Evolutionary conservation across 1,284 basidiomycete genomes (phyloP), one percentile per base, ranked within the genome.

Genomic region (Omphalotus olearius): DNA sequence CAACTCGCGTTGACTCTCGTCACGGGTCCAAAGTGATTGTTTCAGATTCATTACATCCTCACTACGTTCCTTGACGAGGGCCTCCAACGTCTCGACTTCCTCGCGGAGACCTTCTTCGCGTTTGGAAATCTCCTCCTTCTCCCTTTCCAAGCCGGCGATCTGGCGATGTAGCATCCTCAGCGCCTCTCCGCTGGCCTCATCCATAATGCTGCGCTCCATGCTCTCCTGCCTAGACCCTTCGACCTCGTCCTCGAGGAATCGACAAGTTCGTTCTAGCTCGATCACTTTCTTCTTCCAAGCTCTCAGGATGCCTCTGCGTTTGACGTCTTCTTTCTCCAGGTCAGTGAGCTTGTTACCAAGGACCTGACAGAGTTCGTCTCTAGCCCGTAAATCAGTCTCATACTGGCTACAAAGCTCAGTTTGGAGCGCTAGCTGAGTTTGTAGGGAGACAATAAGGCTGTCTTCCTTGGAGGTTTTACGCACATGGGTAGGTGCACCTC

Each of bases 121-220:
- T 57, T 68, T 71, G 49, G 66, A 64, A 60, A 71, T 69, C 3
- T 79, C 79, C 0, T 57, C 62, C 65, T 77, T 80, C 70, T 86
- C 86, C 33, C 72, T 69, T 62, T 88, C 83, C 28, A 87, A 68
- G 23, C 69, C 71, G 4, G 73, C 74, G 54, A 88, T 85, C 53
- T 79, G 81, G 18, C 73, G 65, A 59, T 90, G 87, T 30, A 90
- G 69, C 69, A 79, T 78, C 25, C 79, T 70, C 54, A 90, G 60
- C 1, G 85, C 86, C 60, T 83, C 80, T 1, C 82, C 75, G 53
- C 83, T 86, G 0, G 87, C 87, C 58, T 85, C 86, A 59, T 90
- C 88, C 81, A 88, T 86, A 37, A 88, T 65, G 55, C 84, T 88
- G 37, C 86, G 71, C 60, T 88, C 87, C 66, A 82, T 67, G 60